Evolutionary conservation across 148 eudicot genomes (phyloP), one percentile per base, ranked within the genome.

Genomic region (Chenopodium berlandieri): DNA sequence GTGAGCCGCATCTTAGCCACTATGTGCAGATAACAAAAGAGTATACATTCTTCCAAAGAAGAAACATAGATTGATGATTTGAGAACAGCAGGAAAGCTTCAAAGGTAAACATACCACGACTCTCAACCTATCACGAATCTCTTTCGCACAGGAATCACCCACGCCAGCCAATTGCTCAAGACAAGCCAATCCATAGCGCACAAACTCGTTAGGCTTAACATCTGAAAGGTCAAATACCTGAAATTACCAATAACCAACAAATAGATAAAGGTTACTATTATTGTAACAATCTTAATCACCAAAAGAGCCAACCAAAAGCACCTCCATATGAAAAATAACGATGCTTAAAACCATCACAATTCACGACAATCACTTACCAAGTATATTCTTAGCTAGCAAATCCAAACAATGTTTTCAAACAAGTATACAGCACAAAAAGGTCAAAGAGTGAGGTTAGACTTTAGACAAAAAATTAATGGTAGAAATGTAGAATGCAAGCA

Each of bases 191-290:
- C 99, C 99, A 86, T 89, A 90, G 63, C 88, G 85, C 73, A 93
- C 85, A 83, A 97, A 91, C 82, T 90, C 93, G 79, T 90, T 85
- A 77, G 99, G 99, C 90, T 89, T 93, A 82, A 94, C 94, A 76
- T 23, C 80, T 25, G 86, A 87, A 80, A 94, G 93, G 60, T 94
- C 96, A 75, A 91, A 91, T 63, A 97, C 97, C 99, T 94, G 94
- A 40, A 71, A 76, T 77, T 80, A 31, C 75, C 34, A 73, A 78
- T 75, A 20, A 78, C 54, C 20, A 50, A 52, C 32, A 81, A 46
- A 27, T 11, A 27, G 73, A 73, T 10, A 23, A 48, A 8, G 19
- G 52, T 67, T 67, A 73, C 60, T 40, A 23, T 23, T 47, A 25
- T 37, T 40, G 82, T 19, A 60, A 54, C 22, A 10, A 7, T 17